Evolutionary conservation across 805 yeast genomes (phyloP).

Genomic region (Priceomyces haplophilus): DNA sequence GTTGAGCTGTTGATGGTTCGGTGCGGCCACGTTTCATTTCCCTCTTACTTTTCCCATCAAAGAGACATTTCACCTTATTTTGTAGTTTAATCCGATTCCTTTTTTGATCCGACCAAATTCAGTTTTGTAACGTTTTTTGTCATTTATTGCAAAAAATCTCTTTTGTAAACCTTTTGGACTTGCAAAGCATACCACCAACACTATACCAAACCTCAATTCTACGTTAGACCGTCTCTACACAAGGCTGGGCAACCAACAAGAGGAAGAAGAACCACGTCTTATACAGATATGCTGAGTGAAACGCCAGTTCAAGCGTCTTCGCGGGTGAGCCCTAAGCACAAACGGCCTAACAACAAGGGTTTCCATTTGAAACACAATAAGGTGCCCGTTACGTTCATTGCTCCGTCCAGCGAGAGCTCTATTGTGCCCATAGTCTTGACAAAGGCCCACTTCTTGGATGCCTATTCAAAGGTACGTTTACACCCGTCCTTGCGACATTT

Average conservation of each 20-base stretch:
- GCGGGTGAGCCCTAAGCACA: background rate
- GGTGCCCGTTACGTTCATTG: conserved; percentile 12
- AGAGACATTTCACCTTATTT: too few species aligned
- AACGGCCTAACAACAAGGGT: background rate
- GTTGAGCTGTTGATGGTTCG: too few species aligned
- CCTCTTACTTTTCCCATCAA: too few species aligned
- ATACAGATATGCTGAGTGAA: too few species aligned
- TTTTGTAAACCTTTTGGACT: background rate
- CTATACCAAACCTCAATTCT: too few species aligned
- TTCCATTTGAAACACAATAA: background rate
- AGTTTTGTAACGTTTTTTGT: background rate
- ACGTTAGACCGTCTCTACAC: too few species aligned
- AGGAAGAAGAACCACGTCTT: too few species aligned
- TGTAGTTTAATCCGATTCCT: too few species aligned
- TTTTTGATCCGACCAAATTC: too few species aligned
- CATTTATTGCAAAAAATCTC: background rate
- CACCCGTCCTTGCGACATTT: background rate
- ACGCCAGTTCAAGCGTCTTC: background rate
- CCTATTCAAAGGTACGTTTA: conserved; percentile 43
- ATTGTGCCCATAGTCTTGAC: conserved; percentile 31
- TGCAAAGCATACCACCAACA: background rate
- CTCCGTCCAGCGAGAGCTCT: conserved; percentile 17
- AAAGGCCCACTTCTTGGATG: conserved; percentile 52
- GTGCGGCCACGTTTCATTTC: too few species aligned
- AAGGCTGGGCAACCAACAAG: too few species aligned